A percentile compares a stretch with the other conserved stretches of the same genome.
Evolutionary conservation across 208 protist species (phyloP).

Genomic region (Naegleria lovaniensis): DNA sequence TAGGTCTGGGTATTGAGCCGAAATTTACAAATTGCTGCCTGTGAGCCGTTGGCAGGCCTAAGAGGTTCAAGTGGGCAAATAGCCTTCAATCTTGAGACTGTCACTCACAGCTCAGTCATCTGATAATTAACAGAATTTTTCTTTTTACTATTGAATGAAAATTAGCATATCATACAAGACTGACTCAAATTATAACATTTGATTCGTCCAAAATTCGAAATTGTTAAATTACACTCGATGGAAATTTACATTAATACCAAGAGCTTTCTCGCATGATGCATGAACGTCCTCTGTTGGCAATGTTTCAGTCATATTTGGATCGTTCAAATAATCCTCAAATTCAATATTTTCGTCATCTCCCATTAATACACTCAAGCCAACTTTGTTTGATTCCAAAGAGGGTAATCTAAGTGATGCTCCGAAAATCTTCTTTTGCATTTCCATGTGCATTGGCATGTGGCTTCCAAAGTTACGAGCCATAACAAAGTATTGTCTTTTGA

Average conservation of each 20-base stretch:
- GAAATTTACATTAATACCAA: neutral
- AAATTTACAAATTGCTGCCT: too few relatives aligned
- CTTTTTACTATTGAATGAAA: too few relatives aligned
- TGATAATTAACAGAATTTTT: too few relatives aligned
- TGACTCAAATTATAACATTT: too few relatives aligned
- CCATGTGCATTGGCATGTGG: constrained; percentile 9
- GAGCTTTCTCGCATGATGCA: neutral
- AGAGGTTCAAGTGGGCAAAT: too few relatives aligned
- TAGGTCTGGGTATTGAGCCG: too few relatives aligned
- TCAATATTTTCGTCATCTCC: constrained; percentile 11
- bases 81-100: too few relatives aligned
- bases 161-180: too few relatives aligned
- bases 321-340: constrained; percentile 22
- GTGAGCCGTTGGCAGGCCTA: too few relatives aligned
- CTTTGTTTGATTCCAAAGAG: neutral
- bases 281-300: neutral
- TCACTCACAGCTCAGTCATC: too few relatives aligned
- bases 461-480: neutral
- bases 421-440: constrained; percentile 11
- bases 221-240: neutral
- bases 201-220: neutral
- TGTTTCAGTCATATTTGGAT: constrained; percentile 19
- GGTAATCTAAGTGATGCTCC: neutral
- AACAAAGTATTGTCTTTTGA: neutral
- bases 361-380: neutral